Conservation (phyloP, 164 flowering plant species). For the Kingdonia uniflora region DNA sequence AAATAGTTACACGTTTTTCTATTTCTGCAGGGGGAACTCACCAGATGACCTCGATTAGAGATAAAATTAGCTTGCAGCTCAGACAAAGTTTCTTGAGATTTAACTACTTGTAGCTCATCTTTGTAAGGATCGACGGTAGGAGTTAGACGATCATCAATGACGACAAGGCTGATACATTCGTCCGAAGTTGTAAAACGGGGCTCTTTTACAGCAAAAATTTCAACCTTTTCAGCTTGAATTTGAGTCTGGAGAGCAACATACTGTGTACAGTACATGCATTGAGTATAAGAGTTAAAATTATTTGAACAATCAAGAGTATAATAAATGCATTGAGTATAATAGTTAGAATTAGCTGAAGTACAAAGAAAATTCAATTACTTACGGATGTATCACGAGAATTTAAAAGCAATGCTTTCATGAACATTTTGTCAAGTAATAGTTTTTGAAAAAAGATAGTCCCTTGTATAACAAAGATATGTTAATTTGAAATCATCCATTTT, state of each 20-base stretch:
- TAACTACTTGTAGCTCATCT: constrained; percentile 34
- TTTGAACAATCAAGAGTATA: neutral
- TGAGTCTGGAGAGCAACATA: constrained; percentile 49
- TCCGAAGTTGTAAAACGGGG: constrained; percentile 1
- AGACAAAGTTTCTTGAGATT: constrained; percentile 46
- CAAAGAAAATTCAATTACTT: too few relatives aligned
- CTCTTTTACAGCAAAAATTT: constrained; percentile 22
- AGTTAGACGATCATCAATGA: constrained; percentile 7
- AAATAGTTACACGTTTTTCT: too few relatives aligned
- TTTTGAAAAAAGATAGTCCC: too few relatives aligned
- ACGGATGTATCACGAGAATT: too few relatives aligned
- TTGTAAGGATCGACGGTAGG: constrained; percentile 16
- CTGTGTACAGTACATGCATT: constrained; percentile 23
- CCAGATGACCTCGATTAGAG: constrained; percentile 37
- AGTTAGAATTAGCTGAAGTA: too few relatives aligned
- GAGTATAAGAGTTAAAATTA: neutral
- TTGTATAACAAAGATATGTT: too few relatives aligned
- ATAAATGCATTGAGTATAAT: neutral
- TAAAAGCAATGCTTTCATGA: too few relatives aligned
- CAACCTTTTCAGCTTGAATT: constrained; percentile 39
- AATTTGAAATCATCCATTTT: too few relatives aligned
- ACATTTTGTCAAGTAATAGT: too few relatives aligned
- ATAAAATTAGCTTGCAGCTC: constrained; percentile 23
- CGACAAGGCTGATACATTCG: constrained; percentile 12
- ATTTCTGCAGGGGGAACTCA: constrained; percentile 5